phyloP scores from a whole-genome alignment of 192 early-diverging fungal species.

The Pecoramyces ruminantium region DNA sequence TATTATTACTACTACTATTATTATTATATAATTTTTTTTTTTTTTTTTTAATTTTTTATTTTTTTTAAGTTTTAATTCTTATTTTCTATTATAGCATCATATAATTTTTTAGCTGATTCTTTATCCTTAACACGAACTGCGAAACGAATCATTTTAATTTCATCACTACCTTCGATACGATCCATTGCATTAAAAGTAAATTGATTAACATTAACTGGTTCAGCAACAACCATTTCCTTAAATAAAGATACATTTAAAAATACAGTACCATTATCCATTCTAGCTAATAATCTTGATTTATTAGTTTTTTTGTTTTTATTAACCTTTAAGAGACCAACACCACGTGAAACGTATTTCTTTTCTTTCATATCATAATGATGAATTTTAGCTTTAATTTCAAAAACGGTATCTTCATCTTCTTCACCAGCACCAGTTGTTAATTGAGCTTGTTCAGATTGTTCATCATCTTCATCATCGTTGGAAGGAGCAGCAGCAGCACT shows the following conservation, averaged over 20 bases:
- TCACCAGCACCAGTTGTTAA: constrained; percentile 23
- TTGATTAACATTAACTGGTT: neutral
- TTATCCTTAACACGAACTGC: neutral
- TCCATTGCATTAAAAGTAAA: neutral
- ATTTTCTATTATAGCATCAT: neutral
- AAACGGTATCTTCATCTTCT: constrained; percentile 14
- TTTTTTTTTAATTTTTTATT: too few relatives aligned
- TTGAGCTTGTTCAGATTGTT: constrained; percentile 3
- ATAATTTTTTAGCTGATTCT: neutral
- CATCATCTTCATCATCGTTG: constrained; percentile 13
- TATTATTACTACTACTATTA: too few relatives aligned
- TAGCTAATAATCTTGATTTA: constrained; percentile 14
- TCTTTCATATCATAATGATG: neutral
- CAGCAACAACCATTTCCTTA: constrained; percentile 7
- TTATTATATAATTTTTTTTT: too few relatives aligned
- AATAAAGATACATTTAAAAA: constrained; percentile 16
- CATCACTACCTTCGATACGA: neutral
- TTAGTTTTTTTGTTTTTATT: constrained; percentile 12
- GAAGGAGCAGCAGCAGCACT: neutral
- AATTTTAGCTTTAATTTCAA: constrained; percentile 8
- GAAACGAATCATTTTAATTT: neutral
- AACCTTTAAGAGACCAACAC: constrained; percentile 16
- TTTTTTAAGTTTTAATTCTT: neutral
- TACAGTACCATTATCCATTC: constrained; percentile 22
- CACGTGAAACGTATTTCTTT: constrained; percentile 11